phyloP scores from a whole-genome alignment of 257 asterid genomes.

The Ophiorrhiza pumila region DNA sequence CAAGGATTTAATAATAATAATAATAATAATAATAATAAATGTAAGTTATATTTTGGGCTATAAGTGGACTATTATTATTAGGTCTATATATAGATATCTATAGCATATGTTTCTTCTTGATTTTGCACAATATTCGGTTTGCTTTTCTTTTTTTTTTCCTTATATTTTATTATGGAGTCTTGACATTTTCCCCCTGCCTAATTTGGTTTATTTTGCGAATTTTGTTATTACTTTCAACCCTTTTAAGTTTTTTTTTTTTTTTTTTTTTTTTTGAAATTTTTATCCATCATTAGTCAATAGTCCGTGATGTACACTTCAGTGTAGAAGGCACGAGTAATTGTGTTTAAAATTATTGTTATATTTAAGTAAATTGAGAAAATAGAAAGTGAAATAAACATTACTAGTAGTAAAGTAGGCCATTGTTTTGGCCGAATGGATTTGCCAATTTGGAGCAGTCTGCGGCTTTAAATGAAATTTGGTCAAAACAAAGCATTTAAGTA shows the following conservation, averaged over 20 bases:
- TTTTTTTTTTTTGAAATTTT: background rate
- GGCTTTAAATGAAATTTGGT: no score
- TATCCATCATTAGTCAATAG: background rate
- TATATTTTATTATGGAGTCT: background rate
- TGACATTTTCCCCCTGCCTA: background rate
- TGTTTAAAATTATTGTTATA: no score
- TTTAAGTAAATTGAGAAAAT: no score
- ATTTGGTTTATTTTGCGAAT: background rate
- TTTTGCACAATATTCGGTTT: background rate
- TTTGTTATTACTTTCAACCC: background rate
- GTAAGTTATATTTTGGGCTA: constrained; percentile 6
- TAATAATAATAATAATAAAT: no score
- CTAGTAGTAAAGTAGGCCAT: no score
- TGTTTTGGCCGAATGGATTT: no score
- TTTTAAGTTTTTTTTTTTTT: background rate
- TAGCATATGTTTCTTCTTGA: background rate
- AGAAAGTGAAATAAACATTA: no score
- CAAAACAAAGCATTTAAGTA: no score
- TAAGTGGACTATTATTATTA: background rate
- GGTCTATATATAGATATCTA: background rate
- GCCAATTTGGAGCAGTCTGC: no score
- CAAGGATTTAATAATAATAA: constrained; percentile 32
- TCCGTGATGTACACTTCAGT: no score
- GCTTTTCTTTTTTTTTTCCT: background rate
- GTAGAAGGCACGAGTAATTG: no score